A percentile compares a stretch with the other conserved stretches of the same genome.
Conservation (phyloP, 2,329 filamentous ascomycete species). For the Calonectria pauciramosa region DNA sequence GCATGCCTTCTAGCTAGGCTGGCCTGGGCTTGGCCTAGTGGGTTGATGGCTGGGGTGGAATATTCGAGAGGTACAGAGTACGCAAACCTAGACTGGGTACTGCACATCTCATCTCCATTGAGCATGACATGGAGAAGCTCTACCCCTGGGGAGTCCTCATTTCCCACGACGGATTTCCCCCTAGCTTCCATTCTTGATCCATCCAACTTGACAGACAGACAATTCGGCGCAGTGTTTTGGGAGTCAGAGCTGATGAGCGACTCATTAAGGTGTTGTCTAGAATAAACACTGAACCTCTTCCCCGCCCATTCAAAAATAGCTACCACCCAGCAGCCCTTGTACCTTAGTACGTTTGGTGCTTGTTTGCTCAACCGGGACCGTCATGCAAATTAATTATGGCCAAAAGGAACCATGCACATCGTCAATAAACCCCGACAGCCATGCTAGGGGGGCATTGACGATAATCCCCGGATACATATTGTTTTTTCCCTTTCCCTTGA, state of each 20-base stretch:
- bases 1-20: background rate
- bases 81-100: background rate
- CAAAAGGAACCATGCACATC: conserved; percentile 10
- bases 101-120: conserved; percentile 20
- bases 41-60: conserved; percentile 5
- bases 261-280: background rate
- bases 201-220: background rate
- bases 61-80: background rate
- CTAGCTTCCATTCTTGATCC: background rate
- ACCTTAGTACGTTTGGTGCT: background rate
- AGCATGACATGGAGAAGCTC: conserved; percentile 3
- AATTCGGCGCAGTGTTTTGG: background rate
- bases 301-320: background rate
- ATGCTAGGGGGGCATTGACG: conserved; percentile 11
- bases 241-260: background rate
- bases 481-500: background rate
- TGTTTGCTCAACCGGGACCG: background rate
- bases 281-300: background rate
- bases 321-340: background rate
- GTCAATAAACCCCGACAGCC: background rate
- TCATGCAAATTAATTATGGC: conserved; percentile 14
- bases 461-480: background rate
- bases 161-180: conserved; percentile 17
- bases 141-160: conserved; percentile 24
- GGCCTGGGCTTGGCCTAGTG: conserved; percentile 13